Evolutionary conservation across 768 basidiomycete species (phyloP).

Genomic region (Lepiota venenata): DNA sequence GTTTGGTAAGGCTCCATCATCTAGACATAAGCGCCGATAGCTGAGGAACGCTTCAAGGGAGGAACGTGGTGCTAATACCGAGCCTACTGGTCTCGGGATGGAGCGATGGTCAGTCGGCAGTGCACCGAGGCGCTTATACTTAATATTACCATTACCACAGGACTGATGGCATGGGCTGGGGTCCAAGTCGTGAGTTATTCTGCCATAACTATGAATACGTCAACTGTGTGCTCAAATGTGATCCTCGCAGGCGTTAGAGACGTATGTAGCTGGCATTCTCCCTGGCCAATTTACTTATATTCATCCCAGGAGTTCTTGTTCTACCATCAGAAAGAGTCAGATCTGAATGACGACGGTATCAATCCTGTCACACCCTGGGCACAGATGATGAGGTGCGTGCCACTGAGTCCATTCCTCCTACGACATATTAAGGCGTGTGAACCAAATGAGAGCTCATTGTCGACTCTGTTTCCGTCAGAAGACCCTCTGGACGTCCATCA

Average conservation of each 20-base stretch:
- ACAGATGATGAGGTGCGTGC: conserved; percentile 62
- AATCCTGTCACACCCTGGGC: conserved; percentile 72
- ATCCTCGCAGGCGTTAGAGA: conserved; percentile 44
- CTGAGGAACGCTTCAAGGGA: conserved; percentile 40
- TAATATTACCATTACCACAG: conserved; percentile 17
- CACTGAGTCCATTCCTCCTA: conserved; percentile 3
- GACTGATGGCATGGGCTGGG: conserved; percentile 77
- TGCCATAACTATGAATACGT: neutral
- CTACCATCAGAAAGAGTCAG: conserved; percentile 78
- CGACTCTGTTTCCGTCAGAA: conserved; percentile 16
- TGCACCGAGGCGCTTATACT: conserved; percentile 2
- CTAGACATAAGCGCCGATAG: too few relatives aligned
- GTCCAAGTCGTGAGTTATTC: conserved; percentile 69
- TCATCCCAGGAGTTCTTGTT: conserved; percentile 69
- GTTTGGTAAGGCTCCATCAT: conserved; percentile 48
- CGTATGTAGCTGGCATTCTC: conserved; percentile 27
- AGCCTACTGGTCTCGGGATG: conserved; percentile 80
- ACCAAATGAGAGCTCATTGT: conserved; percentile 3
- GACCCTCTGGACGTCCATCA: conserved; percentile 23
- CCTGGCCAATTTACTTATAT: conserved; percentile 14
- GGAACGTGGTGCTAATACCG: conserved; percentile 81
- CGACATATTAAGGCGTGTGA: conserved; percentile 5
- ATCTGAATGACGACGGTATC: conserved; percentile 48
- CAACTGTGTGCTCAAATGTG: neutral
- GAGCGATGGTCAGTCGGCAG: conserved; percentile 60